A percentile compares a stretch with the other conserved stretches of the same genome.
Evolutionary conservation across 768 basidiomycete species (phyloP).

Genomic region (Kwoniella bestiolae): DNA sequence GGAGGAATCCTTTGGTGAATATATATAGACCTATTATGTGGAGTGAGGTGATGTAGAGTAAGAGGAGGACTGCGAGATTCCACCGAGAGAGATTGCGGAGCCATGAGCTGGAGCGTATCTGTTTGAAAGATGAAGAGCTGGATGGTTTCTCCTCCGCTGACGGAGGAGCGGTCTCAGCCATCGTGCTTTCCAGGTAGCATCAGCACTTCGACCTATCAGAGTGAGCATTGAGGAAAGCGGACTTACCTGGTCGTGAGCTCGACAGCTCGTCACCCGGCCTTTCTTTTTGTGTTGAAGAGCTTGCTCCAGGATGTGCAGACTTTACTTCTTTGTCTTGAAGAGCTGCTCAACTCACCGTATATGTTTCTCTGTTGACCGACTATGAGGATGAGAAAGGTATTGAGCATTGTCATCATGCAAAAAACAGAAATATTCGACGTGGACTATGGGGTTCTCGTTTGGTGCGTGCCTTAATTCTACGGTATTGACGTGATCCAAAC

Average conservation of each 20-base stretch:
- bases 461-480: constrained; percentile 3
- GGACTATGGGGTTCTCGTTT: too few relatives aligned
- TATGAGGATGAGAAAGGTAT: not conserved
- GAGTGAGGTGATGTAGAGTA: constrained; percentile 63
- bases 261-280: too few relatives aligned
- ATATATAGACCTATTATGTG: constrained; percentile 82
- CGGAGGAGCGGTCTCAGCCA: not conserved
- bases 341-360: too few relatives aligned
- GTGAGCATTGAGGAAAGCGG: too few relatives aligned
- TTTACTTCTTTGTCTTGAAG: too few relatives aligned
- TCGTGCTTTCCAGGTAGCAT: not conserved
- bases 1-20: constrained; percentile 89
- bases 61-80: constrained; percentile 47
- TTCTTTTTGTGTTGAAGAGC: too few relatives aligned
- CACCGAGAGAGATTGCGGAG: constrained; percentile 36
- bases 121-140: not conserved
- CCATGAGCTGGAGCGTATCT: constrained; percentile 24
- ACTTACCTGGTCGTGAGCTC: not conserved
- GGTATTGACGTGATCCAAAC: constrained; percentile 11
- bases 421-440: not conserved
- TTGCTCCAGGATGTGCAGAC: too few relatives aligned
- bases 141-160: not conserved
- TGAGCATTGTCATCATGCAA: not conserved
- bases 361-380: too few relatives aligned
- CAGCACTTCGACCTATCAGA: too few relatives aligned